These are phyloP conservation scores for Umbelopsis ramanniana DNA, from an alignment of 192 early-diverging fungal species.

Conservation along the genomic window DNA sequence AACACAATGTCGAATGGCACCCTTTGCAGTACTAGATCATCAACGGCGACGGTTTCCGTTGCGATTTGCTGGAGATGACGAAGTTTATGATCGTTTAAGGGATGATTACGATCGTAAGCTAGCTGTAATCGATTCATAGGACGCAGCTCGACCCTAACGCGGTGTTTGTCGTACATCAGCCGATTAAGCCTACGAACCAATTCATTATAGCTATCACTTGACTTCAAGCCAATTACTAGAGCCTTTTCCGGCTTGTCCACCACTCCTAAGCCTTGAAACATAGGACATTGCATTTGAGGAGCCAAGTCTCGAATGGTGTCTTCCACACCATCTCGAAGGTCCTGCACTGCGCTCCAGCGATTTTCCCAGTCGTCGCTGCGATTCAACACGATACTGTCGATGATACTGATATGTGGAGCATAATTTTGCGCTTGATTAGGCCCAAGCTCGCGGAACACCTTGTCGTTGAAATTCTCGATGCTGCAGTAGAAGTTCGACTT, in stretches of 20 bases:
- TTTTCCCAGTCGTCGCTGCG: slow-evolving; percentile 25
- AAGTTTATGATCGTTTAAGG: slow-evolving; percentile 3
- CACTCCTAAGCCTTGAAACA: slow-evolving; percentile 33
- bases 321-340: slow-evolving; percentile 29
- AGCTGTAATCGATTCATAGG: slow-evolving; percentile 38
- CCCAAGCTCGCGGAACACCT: slow-evolving; percentile 29
- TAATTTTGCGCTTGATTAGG: slow-evolving; percentile 44
- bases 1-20: slow-evolving; percentile 25
- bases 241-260: slow-evolving; percentile 34
- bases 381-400: slow-evolving; percentile 30
- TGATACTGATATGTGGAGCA: slow-evolving; percentile 32
- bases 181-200: slow-evolving; percentile 23
- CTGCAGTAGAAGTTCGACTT: slow-evolving; percentile 23
- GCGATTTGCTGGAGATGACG: slow-evolving; percentile 26
- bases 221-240: slow-evolving; percentile 27
- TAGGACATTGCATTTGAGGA: slow-evolving; percentile 20
- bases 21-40: slow-evolving; percentile 32
- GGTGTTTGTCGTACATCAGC: slow-evolving; percentile 25
- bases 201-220: slow-evolving; percentile 25
- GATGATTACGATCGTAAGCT: slow-evolving; percentile 35
- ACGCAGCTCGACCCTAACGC: slow-evolving; percentile 22
- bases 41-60: slow-evolving; percentile 26
- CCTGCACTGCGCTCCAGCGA: slow-evolving; percentile 37
- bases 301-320: slow-evolving; percentile 27
- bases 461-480: slow-evolving; percentile 38